Evolutionary conservation across 345 rosid genomes (phyloP), one percentile per base, ranked within the genome.

Genomic region (Garcia nutans): DNA sequence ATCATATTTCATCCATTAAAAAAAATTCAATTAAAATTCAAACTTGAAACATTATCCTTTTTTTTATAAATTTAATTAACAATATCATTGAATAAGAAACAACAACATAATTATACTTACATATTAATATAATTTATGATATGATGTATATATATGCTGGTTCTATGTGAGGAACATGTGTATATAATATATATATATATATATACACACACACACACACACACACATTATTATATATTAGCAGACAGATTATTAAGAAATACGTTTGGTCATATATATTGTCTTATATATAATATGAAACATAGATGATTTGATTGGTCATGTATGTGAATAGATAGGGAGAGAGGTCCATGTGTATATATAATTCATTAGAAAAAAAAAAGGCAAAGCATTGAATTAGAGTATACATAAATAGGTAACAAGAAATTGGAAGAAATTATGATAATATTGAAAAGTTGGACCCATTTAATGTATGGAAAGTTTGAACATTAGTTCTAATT

Each of bases 231-330:
- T 28, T 41, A 31, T 41, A 64, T n/a, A 50, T 64, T 33, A 49
- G 24, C 42, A 42, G 37, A 23, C 75, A 71, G 2, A 71, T 37
- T 33, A 8, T 11, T 13, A 47, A 8, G 19, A 67, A 71, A n/a
- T 20, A 17, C 31, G 3, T 13, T 71, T 63, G 50, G 59, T 47
- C 10, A 8, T 49, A 63, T 69, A 73, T 73, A 49, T 63, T 73
- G 68, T 60, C 59, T 20, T 12, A 47, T 52, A 49, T 28, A 50
- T 13, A 47, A 37, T 37, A 37, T 37, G 41, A 37, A 5, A 5
- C 41, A 37, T 37, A 37, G 57, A 62, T 62, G 70, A 73, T 73
- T 72, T 8, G 10, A 60, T 72, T 65, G 24, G n/a, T 65, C 47
- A 33, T 47, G 12, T 9, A 37, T 17, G 10, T 8, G 24, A 7